phyloP scores from a whole-genome alignment of 2,329 filamentous ascomycete genomes.

The Aspergillus fischeri region DNA sequence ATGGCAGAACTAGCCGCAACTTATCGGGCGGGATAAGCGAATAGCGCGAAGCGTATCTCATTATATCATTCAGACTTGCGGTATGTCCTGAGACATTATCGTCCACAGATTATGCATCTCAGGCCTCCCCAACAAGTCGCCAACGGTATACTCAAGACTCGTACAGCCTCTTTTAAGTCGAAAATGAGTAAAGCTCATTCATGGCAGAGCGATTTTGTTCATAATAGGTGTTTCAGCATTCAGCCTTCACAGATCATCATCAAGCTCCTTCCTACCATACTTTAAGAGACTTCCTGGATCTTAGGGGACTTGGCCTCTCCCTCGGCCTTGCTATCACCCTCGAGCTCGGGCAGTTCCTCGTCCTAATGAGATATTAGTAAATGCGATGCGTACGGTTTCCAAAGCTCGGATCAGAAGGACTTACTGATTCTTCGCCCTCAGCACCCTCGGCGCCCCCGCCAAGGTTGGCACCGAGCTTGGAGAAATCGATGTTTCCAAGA shows the following conservation, averaged over 20 bases:
- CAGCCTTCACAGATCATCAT: slow-evolving; percentile 25
- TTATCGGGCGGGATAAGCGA: background rate
- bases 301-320: slow-evolving; percentile 31
- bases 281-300: slow-evolving; percentile 36
- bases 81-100: slow-evolving; percentile 8
- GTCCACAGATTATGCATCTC: background rate
- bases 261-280: slow-evolving; percentile 11
- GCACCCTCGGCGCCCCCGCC: slow-evolving; percentile 42
- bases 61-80: slow-evolving; percentile 4
- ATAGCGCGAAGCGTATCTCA: background rate
- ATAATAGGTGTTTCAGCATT: slow-evolving; percentile 11
- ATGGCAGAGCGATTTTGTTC: background rate
- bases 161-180: background rate
- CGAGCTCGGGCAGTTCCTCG: slow-evolving; percentile 79
- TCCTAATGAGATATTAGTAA: slow-evolving; percentile 43
- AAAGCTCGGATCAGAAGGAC: slow-evolving; percentile 22
- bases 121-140: background rate
- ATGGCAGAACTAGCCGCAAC: background rate
- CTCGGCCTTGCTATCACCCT: slow-evolving; percentile 40
- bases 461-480: slow-evolving; percentile 68
- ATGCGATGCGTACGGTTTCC: background rate
- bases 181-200: background rate
- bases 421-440: slow-evolving; percentile 39
- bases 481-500: slow-evolving; percentile 89
- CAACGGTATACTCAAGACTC: background rate